phyloP scores from a whole-genome alignment of 768 basidiomycete species.

The Leucosporidium scottii region DNA sequence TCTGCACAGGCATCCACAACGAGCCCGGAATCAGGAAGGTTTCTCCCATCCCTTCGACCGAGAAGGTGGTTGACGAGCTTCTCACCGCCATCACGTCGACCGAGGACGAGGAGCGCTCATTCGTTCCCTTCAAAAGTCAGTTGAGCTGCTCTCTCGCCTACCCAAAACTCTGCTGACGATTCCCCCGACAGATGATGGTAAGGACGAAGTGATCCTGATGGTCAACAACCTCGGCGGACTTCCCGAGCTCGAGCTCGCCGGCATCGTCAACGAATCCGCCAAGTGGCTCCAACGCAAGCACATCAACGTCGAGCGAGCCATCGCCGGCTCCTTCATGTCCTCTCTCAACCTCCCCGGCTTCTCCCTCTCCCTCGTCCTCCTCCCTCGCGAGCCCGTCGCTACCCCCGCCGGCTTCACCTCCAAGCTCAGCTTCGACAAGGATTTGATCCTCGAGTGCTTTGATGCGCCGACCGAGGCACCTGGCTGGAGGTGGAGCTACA shows the following conservation, averaged over 20 bases:
- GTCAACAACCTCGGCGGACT: conserved; percentile 45
- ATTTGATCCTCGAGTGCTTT: conserved; percentile 41
- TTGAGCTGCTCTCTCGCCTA: neutral
- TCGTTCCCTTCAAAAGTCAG: conserved; percentile 41
- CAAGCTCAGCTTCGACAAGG: conserved; percentile 34
- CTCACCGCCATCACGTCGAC: conserved; percentile 42
- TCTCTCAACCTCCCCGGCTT: conserved; percentile 48
- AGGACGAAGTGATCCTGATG: conserved; percentile 42
- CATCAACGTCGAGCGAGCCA: conserved; percentile 36
- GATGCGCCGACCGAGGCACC: conserved; percentile 39
- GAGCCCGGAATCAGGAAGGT: conserved; percentile 44
- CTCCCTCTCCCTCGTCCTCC: conserved; percentile 43
- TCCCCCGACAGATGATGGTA: conserved; percentile 34
- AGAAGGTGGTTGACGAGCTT: conserved; percentile 42
- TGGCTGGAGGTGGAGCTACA: conserved; percentile 34
- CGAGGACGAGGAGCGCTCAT: conserved; percentile 42
- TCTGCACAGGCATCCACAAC: conserved; percentile 46
- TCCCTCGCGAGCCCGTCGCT: conserved; percentile 38
- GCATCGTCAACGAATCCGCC: conserved; percentile 35
- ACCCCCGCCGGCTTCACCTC: conserved; percentile 1
- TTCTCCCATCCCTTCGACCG: conserved; percentile 28
- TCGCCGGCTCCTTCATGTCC: conserved; percentile 39
- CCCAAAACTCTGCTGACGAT: neutral
- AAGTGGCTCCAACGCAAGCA: conserved; percentile 23
- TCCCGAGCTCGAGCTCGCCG: conserved; percentile 37